phyloP scores from a whole-genome alignment of 371 early-diverging fungal species.

The Syncephalis plumigaleata region DNA sequence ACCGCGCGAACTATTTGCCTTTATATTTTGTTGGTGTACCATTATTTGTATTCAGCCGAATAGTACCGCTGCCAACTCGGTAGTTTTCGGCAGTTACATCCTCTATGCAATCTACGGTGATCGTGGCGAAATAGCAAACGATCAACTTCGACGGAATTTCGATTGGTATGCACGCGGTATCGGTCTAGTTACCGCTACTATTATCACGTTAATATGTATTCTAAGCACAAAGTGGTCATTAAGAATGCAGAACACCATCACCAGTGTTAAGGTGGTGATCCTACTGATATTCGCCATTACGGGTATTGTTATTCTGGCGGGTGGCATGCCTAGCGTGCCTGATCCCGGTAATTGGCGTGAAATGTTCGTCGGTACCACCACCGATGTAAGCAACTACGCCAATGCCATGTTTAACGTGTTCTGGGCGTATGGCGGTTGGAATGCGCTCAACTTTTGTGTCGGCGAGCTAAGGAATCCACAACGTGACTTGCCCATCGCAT shows the following conservation, averaged over 20 bases:
- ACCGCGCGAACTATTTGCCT: constrained; percentile 4
- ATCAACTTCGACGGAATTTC: no score
- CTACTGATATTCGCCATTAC: constrained; percentile 6
- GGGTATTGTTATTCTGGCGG: constrained; percentile 8
- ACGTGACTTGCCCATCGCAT: constrained; percentile 13
- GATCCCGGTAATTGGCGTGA: neutral
- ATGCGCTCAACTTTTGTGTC: constrained; percentile 13
- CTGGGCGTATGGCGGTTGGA: constrained; percentile 15
- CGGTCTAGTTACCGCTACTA: no score
- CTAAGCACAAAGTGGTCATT: constrained; percentile 1
- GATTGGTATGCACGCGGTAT: no score
- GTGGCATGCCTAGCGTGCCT: constrained; percentile 2
- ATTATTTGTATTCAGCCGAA: no score
- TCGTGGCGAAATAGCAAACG: no score
- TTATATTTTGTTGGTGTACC: constrained; percentile 7
- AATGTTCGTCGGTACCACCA: constrained; percentile 5
- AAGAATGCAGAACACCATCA: constrained; percentile 3
- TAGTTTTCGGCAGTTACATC: no score
- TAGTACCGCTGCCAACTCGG: no score
- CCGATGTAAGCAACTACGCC: constrained; percentile 9
- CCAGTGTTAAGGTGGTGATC: constrained; percentile 6
- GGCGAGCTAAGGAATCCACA: constrained; percentile 16
- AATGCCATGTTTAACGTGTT: constrained; percentile 10
- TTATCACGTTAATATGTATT: neutral
- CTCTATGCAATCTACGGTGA: no score